These are phyloP conservation scores for Phytophthora litchii DNA, from an alignment of 352 stramenopile genomes.

Conservation along the genomic window DNA sequence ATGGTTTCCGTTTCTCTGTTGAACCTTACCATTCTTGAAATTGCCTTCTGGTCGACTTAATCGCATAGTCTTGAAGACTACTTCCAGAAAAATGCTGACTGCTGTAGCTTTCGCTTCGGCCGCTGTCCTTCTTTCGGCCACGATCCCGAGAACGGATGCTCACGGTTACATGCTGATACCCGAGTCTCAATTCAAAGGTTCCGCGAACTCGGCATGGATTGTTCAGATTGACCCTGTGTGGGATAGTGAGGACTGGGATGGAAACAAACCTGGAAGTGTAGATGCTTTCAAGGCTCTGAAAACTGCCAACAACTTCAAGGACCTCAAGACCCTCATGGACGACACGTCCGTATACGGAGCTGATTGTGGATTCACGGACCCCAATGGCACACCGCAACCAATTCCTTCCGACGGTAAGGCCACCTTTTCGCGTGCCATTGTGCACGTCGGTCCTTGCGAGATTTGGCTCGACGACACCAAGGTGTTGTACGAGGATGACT, in stretches of 20 bases:
- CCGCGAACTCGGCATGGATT: constrained; percentile 36
- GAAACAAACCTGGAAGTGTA: constrained; percentile 40
- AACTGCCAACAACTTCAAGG: constrained; percentile 36
- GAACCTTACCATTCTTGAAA: constrained; percentile 17
- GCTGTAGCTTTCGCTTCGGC: constrained; percentile 25
- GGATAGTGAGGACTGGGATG: constrained; percentile 35
- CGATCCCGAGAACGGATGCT: constrained; percentile 22
- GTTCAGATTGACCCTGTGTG: constrained; percentile 42
- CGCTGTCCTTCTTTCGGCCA: constrained; percentile 22
- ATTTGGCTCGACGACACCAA: constrained; percentile 49
- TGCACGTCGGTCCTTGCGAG: constrained; percentile 42
- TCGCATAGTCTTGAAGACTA: neutral
- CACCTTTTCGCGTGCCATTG: constrained; percentile 40
- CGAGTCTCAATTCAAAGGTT: constrained; percentile 39
- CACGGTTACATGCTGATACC: constrained; percentile 47
- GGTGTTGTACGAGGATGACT: constrained; percentile 41
- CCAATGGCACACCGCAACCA: constrained; percentile 37
- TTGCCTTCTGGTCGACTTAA: constrained; percentile 11
- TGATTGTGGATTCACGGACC: constrained; percentile 44
- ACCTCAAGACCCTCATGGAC: constrained; percentile 42
- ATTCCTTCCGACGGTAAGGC: constrained; percentile 43
- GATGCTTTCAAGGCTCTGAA: constrained; percentile 32
- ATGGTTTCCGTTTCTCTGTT: no score
- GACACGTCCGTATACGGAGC: constrained; percentile 43
- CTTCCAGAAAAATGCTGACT: constrained; percentile 20